These are phyloP conservation scores for Saccharomyces jurei DNA, from an alignment of 805 yeast genomes.

Conservation along the genomic window DNA sequence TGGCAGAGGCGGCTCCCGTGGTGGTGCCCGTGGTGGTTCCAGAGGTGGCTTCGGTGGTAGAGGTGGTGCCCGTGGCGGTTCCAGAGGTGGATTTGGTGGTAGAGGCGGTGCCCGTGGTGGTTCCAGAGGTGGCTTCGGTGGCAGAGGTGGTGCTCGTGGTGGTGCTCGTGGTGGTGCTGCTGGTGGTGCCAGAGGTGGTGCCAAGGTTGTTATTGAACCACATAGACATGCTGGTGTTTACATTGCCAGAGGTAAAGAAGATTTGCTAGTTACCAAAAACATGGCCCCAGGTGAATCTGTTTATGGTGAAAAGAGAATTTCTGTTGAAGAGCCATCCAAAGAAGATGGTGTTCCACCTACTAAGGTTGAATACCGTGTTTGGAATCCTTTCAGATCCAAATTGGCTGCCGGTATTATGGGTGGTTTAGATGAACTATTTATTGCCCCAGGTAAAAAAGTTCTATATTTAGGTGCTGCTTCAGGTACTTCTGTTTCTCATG, in stretches of 20 bases:
- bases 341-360: slow-evolving; percentile 86
- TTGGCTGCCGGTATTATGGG: slow-evolving; percentile 99
- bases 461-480: slow-evolving; percentile 98
- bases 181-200: slow-evolving; percentile 85
- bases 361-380: slow-evolving; percentile 96
- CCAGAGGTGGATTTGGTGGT: slow-evolving; percentile 42
- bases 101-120: slow-evolving; percentile 41
- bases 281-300: slow-evolving; percentile 97
- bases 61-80: slow-evolving; percentile 24
- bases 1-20: slow-evolving; percentile 18
- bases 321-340: slow-evolving; percentile 85
- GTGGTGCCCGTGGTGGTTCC: slow-evolving; percentile 16
- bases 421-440: slow-evolving; percentile 95
- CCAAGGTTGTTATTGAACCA: slow-evolving; percentile 95
- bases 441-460: slow-evolving; percentile 97
- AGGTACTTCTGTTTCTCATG: slow-evolving; percentile 98
- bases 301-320: slow-evolving; percentile 94
- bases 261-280: slow-evolving; percentile 92
- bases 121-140: slow-evolving; percentile 34
- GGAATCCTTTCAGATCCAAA: slow-evolving; percentile 99
- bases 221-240: slow-evolving; percentile 98
- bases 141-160: slow-evolving; percentile 41
- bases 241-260: slow-evolving; percentile 99
- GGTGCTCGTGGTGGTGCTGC: slow-evolving; percentile 53
- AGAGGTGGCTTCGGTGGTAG: slow-evolving; percentile 30